Evolutionary conservation across 176 grass and related monocot species (phyloP).

Genomic region (Carex myosuroides): DNA sequence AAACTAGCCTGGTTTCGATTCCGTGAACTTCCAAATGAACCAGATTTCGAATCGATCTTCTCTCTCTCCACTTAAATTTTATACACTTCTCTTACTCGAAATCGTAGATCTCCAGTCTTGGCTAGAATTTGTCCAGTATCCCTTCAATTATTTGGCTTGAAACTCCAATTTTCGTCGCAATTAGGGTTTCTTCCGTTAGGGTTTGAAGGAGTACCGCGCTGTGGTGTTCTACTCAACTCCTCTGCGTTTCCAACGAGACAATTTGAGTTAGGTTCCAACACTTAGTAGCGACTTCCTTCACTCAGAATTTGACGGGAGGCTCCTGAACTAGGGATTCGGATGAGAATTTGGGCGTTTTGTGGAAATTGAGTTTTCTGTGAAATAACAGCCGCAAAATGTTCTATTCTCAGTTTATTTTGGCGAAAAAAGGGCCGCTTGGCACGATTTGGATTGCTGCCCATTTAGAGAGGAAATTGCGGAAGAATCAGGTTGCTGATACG

Average conservation of each 20-base stretch:
- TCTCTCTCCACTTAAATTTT: not conserved
- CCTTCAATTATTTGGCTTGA: not conserved
- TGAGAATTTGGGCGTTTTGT: conserved; percentile 29
- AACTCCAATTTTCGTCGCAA: not conserved
- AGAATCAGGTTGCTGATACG: conserved; percentile 96
- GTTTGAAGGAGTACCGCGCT: not conserved
- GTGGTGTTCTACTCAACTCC: not conserved
- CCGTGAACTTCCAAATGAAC: not conserved
- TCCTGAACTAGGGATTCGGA: not conserved
- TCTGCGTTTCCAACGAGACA: not conserved
- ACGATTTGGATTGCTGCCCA: conserved; percentile 99
- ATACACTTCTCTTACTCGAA: not conserved
- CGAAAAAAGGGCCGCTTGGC: conserved; percentile 96
- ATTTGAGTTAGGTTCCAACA: not conserved
- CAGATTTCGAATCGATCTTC: conserved; percentile 14
- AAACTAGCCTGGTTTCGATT: not conserved
- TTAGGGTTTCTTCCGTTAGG: conserved; percentile 8
- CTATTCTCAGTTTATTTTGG: conserved; percentile 99
- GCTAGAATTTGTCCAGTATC: not conserved
- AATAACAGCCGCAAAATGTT: conserved; percentile 60
- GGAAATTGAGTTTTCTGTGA: conserved; percentile 16
- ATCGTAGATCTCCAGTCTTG: not conserved
- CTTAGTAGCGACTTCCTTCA: not conserved
- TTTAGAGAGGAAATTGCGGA: conserved; percentile 94
- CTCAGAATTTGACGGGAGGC: not conserved